Conservation (phyloP, 345 rosid genomes). For the Corymbia maculata region DNA sequence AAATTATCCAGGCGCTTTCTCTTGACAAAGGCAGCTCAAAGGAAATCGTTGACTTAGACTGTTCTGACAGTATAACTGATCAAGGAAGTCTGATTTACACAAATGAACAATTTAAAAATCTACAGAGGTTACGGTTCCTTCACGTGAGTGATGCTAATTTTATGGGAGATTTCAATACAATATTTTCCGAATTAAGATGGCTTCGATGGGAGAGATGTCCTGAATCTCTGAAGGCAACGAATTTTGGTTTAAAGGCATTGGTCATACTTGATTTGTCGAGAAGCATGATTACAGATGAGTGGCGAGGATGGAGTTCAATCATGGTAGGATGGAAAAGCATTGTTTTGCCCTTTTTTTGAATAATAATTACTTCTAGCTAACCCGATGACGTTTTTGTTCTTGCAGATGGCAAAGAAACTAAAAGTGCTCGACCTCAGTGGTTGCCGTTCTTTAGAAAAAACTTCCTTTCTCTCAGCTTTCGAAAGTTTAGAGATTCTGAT, state of each 20-base stretch:
- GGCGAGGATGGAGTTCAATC: background rate
- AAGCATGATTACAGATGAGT: background rate
- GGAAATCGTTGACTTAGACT: background rate
- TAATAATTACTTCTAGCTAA: background rate
- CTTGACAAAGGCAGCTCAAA: background rate
- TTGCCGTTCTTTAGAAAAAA: background rate
- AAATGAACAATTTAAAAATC: background rate
- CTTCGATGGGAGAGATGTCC: background rate
- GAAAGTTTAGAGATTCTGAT: background rate
- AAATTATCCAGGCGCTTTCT: background rate
- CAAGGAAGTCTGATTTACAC: background rate
- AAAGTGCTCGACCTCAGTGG: background rate
- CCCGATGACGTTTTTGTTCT: background rate
- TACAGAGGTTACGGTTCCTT: background rate
- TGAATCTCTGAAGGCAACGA: background rate
- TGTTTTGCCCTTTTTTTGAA: too few species aligned
- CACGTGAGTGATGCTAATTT: background rate
- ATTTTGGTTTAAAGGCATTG: background rate
- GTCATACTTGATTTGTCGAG: background rate
- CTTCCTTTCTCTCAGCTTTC: background rate
- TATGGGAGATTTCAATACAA: background rate
- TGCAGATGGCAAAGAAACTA: background rate
- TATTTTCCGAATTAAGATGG: background rate
- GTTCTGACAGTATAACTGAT: background rate
- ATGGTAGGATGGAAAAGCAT: background rate